phyloP scores from a whole-genome alignment of 768 basidiomycete species.

The Trametes gibbosa region DNA sequence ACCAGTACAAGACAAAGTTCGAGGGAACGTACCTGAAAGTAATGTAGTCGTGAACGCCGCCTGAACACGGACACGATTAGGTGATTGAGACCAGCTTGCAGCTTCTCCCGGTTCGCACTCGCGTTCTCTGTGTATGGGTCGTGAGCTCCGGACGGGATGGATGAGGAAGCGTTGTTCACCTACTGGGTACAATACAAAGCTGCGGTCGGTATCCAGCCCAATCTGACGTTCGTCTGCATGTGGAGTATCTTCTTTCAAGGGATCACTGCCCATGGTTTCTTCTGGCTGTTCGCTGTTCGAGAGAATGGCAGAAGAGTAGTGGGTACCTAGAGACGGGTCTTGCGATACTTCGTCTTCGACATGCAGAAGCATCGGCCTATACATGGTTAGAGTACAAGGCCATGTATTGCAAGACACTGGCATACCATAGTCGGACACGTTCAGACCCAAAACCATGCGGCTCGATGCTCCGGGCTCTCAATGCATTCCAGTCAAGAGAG shows the following conservation, averaged over 20 bases:
- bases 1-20: neutral
- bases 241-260: neutral
- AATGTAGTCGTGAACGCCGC: slow-evolving; percentile 66
- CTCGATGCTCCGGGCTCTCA: slow-evolving; percentile 46
- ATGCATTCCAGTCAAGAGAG: slow-evolving; percentile 42
- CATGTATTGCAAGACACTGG: slow-evolving; percentile 25
- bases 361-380: slow-evolving; percentile 40
- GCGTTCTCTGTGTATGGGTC: slow-evolving; percentile 22
- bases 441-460: slow-evolving; percentile 65
- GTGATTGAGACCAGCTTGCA: slow-evolving; percentile 65
- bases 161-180: slow-evolving; percentile 46
- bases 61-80: slow-evolving; percentile 77
- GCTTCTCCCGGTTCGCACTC: slow-evolving; percentile 39
- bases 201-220: slow-evolving; percentile 83
- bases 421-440: slow-evolving; percentile 57
- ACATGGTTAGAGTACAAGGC: slow-evolving; percentile 14
- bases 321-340: neutral
- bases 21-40: slow-evolving; percentile 65
- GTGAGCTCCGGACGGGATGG: slow-evolving; percentile 4
- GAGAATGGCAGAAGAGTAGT: no score
- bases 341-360: slow-evolving; percentile 20
- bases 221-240: slow-evolving; percentile 89
- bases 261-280: neutral
- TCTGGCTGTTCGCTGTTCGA: neutral
- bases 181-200: slow-evolving; percentile 91